These are phyloP conservation scores for Taphrina betulina DNA, from an alignment of 1,139 yeast species.

Conservation along the genomic window DNA sequence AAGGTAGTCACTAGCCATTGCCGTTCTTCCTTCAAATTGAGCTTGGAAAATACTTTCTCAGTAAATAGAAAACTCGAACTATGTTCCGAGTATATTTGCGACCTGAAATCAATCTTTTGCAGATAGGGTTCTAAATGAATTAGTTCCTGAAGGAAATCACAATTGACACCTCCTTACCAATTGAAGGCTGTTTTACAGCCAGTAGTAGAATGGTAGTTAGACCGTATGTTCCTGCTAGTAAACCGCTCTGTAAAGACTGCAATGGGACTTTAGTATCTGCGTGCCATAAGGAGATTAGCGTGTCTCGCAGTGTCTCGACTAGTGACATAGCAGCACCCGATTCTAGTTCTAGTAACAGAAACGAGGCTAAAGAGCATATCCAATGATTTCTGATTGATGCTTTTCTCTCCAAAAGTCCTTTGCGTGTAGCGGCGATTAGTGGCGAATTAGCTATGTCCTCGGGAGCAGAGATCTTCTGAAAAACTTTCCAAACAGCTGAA, in stretches of 20 bases:
- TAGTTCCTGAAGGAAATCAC: neutral
- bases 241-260: conserved; percentile 43
- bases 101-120: neutral
- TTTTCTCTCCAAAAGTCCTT: no score
- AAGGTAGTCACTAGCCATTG: conserved; percentile 22
- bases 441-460: no score
- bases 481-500: conserved; percentile 53
- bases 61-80: neutral
- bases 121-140: neutral
- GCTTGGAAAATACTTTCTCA: conserved; percentile 54
- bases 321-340: no score
- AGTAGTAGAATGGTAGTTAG: conserved; percentile 41
- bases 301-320: no score
- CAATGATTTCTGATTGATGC: conserved; percentile 64
- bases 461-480: no score
- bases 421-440: no score
- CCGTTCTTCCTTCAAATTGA: conserved; percentile 39
- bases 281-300: conserved; percentile 16
- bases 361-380: conserved; percentile 46
- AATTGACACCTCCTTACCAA: conserved; percentile 40
- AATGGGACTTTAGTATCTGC: conserved; percentile 1
- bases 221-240: conserved; percentile 42
- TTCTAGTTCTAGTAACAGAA: conserved; percentile 36
- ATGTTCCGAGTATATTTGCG: conserved; percentile 8
- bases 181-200: conserved; percentile 40